These are phyloP conservation scores for Volvox reticuliferus DNA, from an alignment of 139 green algal species.

Conservation along the genomic window DNA sequence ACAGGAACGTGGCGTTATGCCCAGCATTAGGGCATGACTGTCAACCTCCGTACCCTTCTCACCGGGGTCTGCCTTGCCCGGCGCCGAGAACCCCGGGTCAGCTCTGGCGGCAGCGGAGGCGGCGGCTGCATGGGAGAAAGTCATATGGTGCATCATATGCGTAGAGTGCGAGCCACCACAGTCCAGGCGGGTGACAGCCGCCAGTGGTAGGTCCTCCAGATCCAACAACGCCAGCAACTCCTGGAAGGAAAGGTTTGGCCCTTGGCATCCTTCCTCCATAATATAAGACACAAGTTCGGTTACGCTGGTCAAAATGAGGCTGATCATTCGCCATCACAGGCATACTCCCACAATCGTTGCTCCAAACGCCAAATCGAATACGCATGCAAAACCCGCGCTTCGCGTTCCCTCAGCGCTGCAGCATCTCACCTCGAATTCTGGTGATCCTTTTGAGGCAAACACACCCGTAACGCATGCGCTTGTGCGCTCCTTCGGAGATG, in stretches of 20 bases:
- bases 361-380: too few relatives aligned
- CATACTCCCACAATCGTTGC: too few relatives aligned
- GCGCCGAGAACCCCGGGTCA: slow-evolving; percentile 36
- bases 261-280: too few relatives aligned
- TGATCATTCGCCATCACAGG: too few relatives aligned
- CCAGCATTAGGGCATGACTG: slow-evolving; percentile 45
- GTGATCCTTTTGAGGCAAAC: slow-evolving; percentile 20
- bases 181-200: slow-evolving; percentile 8
- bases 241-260: not conserved
- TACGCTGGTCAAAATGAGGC: too few relatives aligned
- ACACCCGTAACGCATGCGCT: slow-evolving; percentile 37
- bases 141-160: not conserved
- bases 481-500: slow-evolving; percentile 8
- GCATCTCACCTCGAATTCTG: slow-evolving; percentile 23
- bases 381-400: too few relatives aligned
- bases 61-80: slow-evolving; percentile 58
- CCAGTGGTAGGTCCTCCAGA: slow-evolving; percentile 42
- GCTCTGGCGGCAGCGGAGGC: not conserved
- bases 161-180: not conserved
- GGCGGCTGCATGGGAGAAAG: not conserved
- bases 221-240: slow-evolving; percentile 73
- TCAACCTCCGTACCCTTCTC: slow-evolving; percentile 59
- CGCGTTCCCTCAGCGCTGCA: not conserved
- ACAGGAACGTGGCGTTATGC: not conserved
- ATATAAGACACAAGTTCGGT: too few relatives aligned